Percentiles rank a stretch among this genome's conserved stretches.
Conservation (phyloP, 352 stramenopile species). For the Globisporangium rhizosaccharum region DNA sequence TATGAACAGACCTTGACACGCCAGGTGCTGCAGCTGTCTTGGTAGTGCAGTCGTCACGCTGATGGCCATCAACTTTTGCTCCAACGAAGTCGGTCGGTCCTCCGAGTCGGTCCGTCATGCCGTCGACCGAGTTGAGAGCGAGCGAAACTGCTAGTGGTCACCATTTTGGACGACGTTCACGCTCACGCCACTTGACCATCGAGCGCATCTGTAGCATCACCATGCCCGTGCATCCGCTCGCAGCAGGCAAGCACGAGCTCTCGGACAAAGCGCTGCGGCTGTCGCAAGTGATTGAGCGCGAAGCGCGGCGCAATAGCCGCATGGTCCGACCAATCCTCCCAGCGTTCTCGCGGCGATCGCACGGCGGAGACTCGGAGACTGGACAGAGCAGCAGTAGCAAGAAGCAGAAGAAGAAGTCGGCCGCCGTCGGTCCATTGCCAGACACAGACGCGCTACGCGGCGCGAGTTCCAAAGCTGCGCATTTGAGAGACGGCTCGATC, state of each 20-base stretch:
- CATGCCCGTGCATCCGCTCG: background rate
- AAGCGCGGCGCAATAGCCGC: conserved; percentile 33
- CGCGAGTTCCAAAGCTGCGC: background rate
- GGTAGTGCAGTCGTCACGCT: too few relatives aligned
- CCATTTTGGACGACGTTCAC: too few relatives aligned
- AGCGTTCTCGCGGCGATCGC: conserved; percentile 19
- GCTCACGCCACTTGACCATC: too few relatives aligned
- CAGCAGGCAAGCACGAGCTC: conserved; percentile 21
- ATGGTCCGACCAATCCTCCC: conserved; percentile 29
- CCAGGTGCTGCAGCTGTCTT: too few relatives aligned
- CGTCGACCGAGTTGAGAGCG: too few relatives aligned
- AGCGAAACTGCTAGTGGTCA: too few relatives aligned
- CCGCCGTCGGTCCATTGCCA: background rate
- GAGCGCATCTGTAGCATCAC: too few relatives aligned
- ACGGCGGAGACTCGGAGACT: background rate
- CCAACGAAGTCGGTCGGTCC: too few relatives aligned
- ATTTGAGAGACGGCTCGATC: background rate
- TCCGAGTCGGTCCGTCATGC: too few relatives aligned
- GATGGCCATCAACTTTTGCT: too few relatives aligned
- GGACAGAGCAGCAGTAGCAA: conserved; percentile 6
- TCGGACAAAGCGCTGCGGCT: conserved; percentile 58
- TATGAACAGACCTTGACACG: too few relatives aligned
- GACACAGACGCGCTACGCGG: background rate
- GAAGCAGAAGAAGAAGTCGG: conserved; percentile 12
- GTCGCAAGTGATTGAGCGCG: conserved; percentile 60